A percentile compares a stretch with the other conserved stretches of the same genome.
Conservation (phyloP, 2,329 filamentous ascomycete species). For the Ramichloridium luteum region DNA sequence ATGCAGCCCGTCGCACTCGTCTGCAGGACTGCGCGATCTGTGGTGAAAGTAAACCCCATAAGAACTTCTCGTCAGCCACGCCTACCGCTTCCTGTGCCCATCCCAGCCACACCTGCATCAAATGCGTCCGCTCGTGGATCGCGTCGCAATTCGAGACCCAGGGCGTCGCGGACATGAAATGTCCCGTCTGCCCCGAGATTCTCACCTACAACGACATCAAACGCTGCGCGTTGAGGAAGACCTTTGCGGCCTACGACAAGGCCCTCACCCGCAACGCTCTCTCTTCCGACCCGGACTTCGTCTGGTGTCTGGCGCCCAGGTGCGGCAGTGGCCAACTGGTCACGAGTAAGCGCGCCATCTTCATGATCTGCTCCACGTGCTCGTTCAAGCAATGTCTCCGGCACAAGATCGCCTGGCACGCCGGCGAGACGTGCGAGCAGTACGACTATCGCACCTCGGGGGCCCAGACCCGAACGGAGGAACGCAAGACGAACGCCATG, state of each 20-base stretch:
- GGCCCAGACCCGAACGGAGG: constrained; percentile 11
- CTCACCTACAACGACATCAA: constrained; percentile 38
- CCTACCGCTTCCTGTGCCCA: too few relatives aligned
- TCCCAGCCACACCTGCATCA: constrained; percentile 27
- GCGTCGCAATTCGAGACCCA: constrained; percentile 24
- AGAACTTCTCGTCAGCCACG: too few relatives aligned
- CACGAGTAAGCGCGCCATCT: constrained; percentile 25
- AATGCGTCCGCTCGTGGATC: constrained; percentile 30
- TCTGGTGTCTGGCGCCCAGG: constrained; percentile 39
- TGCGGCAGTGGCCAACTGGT: constrained; percentile 43
- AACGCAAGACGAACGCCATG: constrained; percentile 18
- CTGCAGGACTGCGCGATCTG: too few relatives aligned
- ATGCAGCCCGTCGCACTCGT: too few relatives aligned
- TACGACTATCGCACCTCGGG: constrained; percentile 26
- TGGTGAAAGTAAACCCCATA: too few relatives aligned
- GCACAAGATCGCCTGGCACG: constrained; percentile 28
- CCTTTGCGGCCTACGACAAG: constrained; percentile 37
- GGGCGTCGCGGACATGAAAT: constrained; percentile 38
- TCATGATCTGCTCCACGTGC: constrained; percentile 29
- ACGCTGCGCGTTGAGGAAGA: constrained; percentile 32
- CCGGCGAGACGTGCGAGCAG: constrained; percentile 27
- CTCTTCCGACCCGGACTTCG: constrained; percentile 35
- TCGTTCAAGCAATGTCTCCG: constrained; percentile 25
- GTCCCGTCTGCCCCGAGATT: constrained; percentile 38
- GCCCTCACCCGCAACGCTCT: constrained; percentile 35